Evolutionary conservation across 2,329 filamentous ascomycete species (phyloP), one percentile per base, ranked within the genome.

Genomic region (Curvularia lunata): DNA sequence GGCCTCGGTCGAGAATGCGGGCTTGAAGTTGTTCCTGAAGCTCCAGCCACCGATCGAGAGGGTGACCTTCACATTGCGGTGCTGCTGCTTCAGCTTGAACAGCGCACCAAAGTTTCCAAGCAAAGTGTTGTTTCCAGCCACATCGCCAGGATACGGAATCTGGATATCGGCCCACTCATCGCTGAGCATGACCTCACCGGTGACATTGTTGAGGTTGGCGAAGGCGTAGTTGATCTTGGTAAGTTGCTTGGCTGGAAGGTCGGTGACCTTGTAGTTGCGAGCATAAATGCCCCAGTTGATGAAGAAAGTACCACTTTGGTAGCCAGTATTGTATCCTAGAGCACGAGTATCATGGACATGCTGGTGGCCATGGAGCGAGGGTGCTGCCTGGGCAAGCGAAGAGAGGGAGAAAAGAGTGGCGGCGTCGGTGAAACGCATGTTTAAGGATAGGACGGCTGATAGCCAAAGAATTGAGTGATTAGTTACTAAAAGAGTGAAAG

Each of bases 221-320:
- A 97, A 97, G 16, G 92, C 85, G 68, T 97, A 97, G 21, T 97
- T 86, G 12, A 97, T 78, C 72, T 97, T 94, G 0, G 93, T 97
- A 48, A 97, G 85, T 54, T 91, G 89, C 54, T 93, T 86, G 5
- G 84, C 86, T 0, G 91, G 91, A 2, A 98, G 84, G 73, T 97
- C 88, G 70, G 95, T 91, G 0, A 93, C 91, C 19, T 88, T 85
- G 73, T 94, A 89, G 67, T 93, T 88, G 56, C 93, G 87, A 46
- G 81, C 92, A 75, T 97, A 97, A 67, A 96, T 94, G 61, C 90
- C 75, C 84, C 88, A 90, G 77, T 91, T 90, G 62, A 89, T 86
- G 70, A 86, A 91, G 78, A 91, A 91, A 37, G 85, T 86, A 38
- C 91, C 87, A 3, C 86, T 81, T 59, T 87, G 85, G 78, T 85